Base-by-base conservation (phyloP, 163 green algal species). In the Scenedesmus sp. region DNA sequence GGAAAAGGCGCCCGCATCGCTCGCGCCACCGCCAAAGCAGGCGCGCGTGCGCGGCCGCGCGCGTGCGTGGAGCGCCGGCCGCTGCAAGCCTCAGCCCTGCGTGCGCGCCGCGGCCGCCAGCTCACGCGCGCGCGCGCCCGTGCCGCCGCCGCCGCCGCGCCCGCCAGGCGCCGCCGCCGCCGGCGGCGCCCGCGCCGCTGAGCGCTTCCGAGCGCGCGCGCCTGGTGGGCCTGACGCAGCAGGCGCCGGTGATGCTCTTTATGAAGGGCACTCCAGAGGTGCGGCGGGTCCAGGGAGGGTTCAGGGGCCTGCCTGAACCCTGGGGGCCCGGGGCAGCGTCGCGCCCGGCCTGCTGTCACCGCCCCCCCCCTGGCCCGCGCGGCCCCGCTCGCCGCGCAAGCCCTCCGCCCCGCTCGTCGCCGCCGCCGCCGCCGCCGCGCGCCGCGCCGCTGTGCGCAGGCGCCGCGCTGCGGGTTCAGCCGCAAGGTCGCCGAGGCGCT, bases 231-330 rank as follows among this genome's bases (percentile, higher is more conserved):
- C 75, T 95, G 45, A 60, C 87, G 5, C 63, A 62, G 31, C 45
- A 77, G 20, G 28, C 86, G 29, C 83, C 87, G 11, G 88, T 98
- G 48, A 91, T 99, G 90, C 86, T 99, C 54, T 98, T 98, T 83
- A 98, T 99, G 95, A 99, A 99, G 85, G 94, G 95, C 29, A 88
- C 60, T 10, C 92, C 91, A 0, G 86, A 93, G n/a, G n/a, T n/a
- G n/a, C n/a, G n/a, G n/a, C n/a, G n/a, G n/a, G n/a, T n/a, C n/a
- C n/a, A n/a, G n/a, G n/a, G n/a, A n/a, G n/a, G n/a, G n/a, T n/a
- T n/a, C n/a, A n/a, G n/a, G n/a, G n/a, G n/a, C n/a, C n/a, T n/a
- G n/a, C n/a, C n/a, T n/a, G n/a, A n/a, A n/a, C n/a, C n/a, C n/a
- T n/a, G n/a, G n/a, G n/a, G n/a, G n/a, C n/a, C n/a, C n/a, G n/a